These are phyloP conservation scores for Lasiodiplodia hormozganensis DNA, from an alignment of 2,329 filamentous ascomycete species.

Conservation along the genomic window DNA sequence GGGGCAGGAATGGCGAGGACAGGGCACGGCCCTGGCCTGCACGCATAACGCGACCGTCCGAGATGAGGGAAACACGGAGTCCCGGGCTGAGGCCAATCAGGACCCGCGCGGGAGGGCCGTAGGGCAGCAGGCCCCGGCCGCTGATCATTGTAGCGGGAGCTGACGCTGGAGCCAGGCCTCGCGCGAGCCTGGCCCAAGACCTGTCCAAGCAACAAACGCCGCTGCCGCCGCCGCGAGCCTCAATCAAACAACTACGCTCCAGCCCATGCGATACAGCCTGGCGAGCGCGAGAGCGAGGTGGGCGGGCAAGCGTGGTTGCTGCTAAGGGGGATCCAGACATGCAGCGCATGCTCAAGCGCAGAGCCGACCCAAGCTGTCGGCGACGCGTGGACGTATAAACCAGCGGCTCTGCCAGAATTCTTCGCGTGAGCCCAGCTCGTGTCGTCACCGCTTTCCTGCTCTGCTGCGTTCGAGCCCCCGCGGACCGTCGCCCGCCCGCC, in stretches of 20 bases:
- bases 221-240: neutral
- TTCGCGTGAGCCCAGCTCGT: neutral
- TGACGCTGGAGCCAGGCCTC: conserved; percentile 1
- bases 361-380: conserved; percentile 17
- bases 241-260: conserved; percentile 20
- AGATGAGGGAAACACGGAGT: conserved; percentile 19
- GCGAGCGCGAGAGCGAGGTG: neutral
- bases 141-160: conserved; percentile 4
- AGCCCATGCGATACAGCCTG: neutral
- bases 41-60: neutral
- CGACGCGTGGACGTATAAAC: conserved; percentile 18
- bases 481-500: neutral
- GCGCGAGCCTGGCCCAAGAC: conserved; percentile 18
- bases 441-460: neutral
- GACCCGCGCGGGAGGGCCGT: neutral
- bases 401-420: conserved; percentile 5
- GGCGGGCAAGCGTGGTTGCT: neutral
- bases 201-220: conserved; percentile 12
- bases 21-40: neutral
- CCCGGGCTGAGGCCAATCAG: conserved; percentile 15
- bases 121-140: conserved; percentile 10
- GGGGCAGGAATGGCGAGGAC: neutral
- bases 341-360: conserved; percentile 26
- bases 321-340: conserved; percentile 13
- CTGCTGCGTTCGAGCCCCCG: conserved; percentile 1